A percentile compares a stretch with the other conserved stretches of the same genome.
phyloP scores from a whole-genome alignment of 768 basidiomycete species.

The Asterophora lycoperdoides region DNA sequence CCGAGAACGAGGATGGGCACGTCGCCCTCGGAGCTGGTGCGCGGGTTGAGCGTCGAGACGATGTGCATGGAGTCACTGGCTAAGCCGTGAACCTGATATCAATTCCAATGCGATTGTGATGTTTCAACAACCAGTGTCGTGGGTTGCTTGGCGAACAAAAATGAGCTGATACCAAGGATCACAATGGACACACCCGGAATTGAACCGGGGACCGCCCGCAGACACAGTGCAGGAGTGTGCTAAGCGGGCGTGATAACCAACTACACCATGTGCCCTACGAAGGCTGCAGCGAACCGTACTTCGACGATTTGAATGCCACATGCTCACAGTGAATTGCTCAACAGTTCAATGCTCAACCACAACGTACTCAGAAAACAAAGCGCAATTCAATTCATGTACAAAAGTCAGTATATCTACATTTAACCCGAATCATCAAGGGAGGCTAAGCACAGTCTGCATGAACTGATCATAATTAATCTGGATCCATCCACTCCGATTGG shows the following conservation, averaged over 20 bases:
- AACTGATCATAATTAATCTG: slow-evolving; percentile 72
- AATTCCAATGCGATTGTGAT: too few species aligned
- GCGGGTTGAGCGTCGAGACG: slow-evolving; percentile 17
- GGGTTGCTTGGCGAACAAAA: too few species aligned
- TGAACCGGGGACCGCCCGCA: slow-evolving; percentile 7
- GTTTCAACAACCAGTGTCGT: too few species aligned
- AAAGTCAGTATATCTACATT: too few species aligned
- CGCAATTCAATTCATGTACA: too few species aligned
- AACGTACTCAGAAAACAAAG: too few species aligned
- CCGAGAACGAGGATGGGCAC: slow-evolving; percentile 24
- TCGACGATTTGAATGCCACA: too few species aligned
- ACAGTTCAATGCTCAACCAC: too few species aligned
- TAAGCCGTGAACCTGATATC: too few species aligned
- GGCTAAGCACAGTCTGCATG: slow-evolving; percentile 60
- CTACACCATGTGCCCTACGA: slow-evolving; percentile 10
- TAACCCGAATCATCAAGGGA: slow-evolving; percentile 41
- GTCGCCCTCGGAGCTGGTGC: slow-evolving; percentile 15
- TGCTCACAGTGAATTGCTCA: too few species aligned
- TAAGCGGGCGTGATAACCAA: slow-evolving; percentile 11
- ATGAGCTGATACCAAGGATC: too few species aligned
- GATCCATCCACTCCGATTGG: slow-evolving; percentile 65
- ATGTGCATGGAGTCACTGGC: slow-evolving; percentile 13
- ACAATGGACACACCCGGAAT: slow-evolving; percentile 14
- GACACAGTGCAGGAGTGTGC: background rate
- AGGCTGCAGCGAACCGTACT: too few species aligned